Percentiles rank a stretch among this genome's conserved stretches.
Evolutionary conservation across 495 filamentous ascomycete species (phyloP).

Genomic region (Annulohypoxylon bovei): DNA sequence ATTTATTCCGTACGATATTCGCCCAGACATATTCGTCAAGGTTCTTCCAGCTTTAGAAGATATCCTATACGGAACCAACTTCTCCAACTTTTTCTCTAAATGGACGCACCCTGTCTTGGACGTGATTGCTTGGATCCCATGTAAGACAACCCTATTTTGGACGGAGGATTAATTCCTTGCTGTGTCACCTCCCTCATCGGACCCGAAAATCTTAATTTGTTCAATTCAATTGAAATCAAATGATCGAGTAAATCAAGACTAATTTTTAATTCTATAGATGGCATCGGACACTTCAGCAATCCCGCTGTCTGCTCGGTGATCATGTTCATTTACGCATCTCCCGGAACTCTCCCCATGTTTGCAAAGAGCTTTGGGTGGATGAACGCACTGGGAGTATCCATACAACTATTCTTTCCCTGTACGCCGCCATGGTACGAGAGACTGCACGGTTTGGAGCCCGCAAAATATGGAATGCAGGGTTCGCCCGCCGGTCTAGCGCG

Average conservation of each 20-base stretch:
- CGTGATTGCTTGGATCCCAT: conserved; percentile 91
- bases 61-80: conserved; percentile 93
- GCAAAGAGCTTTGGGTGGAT: conserved; percentile 90
- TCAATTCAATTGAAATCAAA: neutral
- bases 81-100: conserved; percentile 93
- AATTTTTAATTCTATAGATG: conserved; percentile 54
- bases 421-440: conserved; percentile 97
- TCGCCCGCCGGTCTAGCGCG: conserved; percentile 87
- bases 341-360: conserved; percentile 85
- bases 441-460: conserved; percentile 81
- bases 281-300: conserved; percentile 84
- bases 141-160: conserved; percentile 24
- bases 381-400: conserved; percentile 83
- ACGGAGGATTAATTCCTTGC: neutral
- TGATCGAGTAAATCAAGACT: neutral
- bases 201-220: neutral
- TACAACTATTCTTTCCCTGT: conserved; percentile 90
- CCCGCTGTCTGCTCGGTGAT: conserved; percentile 77
- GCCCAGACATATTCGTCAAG: conserved; percentile 92
- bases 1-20: conserved; percentile 85
- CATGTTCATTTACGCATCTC: conserved; percentile 88
- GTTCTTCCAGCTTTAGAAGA: conserved; percentile 96
- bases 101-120: conserved; percentile 84
- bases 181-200: neutral
- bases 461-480: conserved; percentile 89